Conservation (phyloP, 2,329 filamentous ascomycete species). For the Cladosporium sp. region DNA sequence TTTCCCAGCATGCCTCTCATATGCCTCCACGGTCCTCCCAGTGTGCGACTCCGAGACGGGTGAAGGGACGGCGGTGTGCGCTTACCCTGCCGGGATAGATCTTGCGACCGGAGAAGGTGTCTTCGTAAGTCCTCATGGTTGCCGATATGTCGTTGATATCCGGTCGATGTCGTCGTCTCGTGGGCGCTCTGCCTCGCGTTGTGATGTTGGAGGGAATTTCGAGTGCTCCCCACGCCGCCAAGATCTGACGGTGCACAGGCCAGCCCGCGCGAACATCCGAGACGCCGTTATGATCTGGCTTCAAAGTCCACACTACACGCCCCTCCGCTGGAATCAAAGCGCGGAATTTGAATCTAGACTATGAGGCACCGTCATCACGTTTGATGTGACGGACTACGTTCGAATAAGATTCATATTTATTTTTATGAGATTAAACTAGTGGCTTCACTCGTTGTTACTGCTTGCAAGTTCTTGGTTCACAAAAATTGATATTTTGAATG, state of each 20-base stretch:
- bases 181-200: background rate
- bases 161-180: constrained; percentile 12
- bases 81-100: constrained; percentile 78
- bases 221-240: background rate
- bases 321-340: no score
- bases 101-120: constrained; percentile 75
- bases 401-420: background rate
- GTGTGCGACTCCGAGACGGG: constrained; percentile 1
- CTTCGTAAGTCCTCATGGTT: constrained; percentile 76
- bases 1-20: background rate
- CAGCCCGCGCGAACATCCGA: background rate
- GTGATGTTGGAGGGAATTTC: background rate
- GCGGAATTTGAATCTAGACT: no score
- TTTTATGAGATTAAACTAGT: background rate
- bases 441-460: background rate
- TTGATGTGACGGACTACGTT: background rate
- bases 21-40: constrained; percentile 4
- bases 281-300: background rate
- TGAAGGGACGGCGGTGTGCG: constrained; percentile 1
- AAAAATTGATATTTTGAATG: background rate
- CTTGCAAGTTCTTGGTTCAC: background rate
- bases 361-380: no score
- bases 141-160: constrained; percentile 39
- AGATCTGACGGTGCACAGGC: background rate
- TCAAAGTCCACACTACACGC: no score